Base-by-base conservation (phyloP, 2,329 filamentous ascomycete species). In the Cercospora canescens region DNA sequence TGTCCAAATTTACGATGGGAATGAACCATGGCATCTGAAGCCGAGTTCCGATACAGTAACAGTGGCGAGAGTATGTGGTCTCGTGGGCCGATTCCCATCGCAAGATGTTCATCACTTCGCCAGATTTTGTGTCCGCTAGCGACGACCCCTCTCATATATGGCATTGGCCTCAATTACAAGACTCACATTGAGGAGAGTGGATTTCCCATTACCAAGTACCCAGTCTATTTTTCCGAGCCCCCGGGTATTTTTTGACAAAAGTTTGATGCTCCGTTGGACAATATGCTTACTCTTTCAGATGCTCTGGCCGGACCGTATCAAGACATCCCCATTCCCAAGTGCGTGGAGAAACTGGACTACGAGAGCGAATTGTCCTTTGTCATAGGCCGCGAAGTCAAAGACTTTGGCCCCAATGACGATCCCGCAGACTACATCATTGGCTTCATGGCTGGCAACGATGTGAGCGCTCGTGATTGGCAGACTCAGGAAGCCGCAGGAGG, bases 361-460 rank as follows among this genome's bases (percentile, higher is more conserved):
- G 91, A 94, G 79, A 92, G 89, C 76, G 91, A 94, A 79, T 83
- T 94, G 5, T 88, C 92, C 16, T 82, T 87, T 34, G 81, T 94
- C 12, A 91, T 93, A 68, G 89, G 90, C 37, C 89, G 88, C 77
- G 80, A 85, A 65, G 89, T 87, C 67, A 79, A 81, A 50, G 84
- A 93, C 74, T 87, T 93, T 9, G 21, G 41, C 16, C 76, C 87
- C 1, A 88, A 91, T 77, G 81, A 82, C 1, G 78, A 73, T 26
- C 91, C 91, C 0, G 80, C 93, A 14, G 81, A 89, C 62, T 88
- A 91, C 72, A 89, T 94, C 3, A 81, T 92, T 1, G 91, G 91
- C 3, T 94, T 93, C 74, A 84, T 88, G 2, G 85, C 91, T 37
- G 90, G 90, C 62, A 91, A 94, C 77, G 91, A 94, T 75, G 86